Evolutionary conservation across 2,329 filamentous ascomycete species (phyloP).

Genomic region (Lecanicillium sp.): DNA sequence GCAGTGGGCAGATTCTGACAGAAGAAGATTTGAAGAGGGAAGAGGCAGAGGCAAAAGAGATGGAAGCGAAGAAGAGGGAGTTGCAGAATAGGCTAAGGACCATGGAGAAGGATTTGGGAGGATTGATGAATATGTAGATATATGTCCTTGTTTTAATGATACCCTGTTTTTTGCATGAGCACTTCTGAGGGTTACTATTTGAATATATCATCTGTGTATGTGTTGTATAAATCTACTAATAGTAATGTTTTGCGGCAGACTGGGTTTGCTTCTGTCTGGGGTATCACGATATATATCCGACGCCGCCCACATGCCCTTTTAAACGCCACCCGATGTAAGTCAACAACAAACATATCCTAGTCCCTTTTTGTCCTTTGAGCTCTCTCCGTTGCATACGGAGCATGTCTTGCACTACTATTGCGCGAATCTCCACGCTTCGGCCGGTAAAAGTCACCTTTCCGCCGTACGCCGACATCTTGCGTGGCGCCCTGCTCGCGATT

Average conservation of each 20-base stretch:
- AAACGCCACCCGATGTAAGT: slow-evolving; percentile 1
- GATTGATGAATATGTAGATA: slow-evolving; percentile 41
- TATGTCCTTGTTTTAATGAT: neutral
- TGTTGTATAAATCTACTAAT: too few species aligned
- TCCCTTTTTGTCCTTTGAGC: slow-evolving; percentile 4
- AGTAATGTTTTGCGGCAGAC: neutral
- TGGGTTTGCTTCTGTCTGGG: neutral
- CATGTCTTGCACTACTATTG: neutral
- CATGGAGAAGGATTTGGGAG: slow-evolving; percentile 49
- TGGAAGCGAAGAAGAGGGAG: slow-evolving; percentile 49
- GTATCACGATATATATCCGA: neutral
- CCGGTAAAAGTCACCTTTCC: slow-evolving; percentile 20
- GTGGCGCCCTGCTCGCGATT: neutral
- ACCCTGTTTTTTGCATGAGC: neutral
- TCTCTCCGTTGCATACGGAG: neutral
- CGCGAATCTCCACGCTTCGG: slow-evolving; percentile 7
- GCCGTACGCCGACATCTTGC: neutral
- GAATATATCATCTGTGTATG: neutral
- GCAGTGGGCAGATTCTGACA: slow-evolving; percentile 41
- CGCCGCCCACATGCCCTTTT: neutral
- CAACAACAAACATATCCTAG: neutral
- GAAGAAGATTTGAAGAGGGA: slow-evolving; percentile 62
- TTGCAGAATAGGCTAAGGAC: slow-evolving; percentile 42
- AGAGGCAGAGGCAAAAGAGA: slow-evolving; percentile 54
- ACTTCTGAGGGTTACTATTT: neutral